A percentile compares a stretch with the other conserved stretches of the same genome.
phyloP scores from a whole-genome alignment of 208 protist genomes.

The Leishmania arabica region DNA sequence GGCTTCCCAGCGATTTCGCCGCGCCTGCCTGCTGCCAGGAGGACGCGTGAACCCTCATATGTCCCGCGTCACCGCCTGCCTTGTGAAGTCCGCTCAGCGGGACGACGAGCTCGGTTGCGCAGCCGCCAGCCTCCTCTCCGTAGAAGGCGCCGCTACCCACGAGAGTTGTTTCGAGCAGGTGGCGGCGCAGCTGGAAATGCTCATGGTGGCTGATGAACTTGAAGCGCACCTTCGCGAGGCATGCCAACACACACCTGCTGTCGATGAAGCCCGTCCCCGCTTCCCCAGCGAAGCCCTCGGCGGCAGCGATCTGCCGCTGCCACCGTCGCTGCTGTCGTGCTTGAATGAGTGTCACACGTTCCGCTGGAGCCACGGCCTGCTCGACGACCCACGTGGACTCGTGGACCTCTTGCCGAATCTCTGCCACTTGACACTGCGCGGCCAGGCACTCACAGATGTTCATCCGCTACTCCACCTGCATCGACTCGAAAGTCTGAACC shows the following conservation, averaged over 20 bases:
- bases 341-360: conserved; percentile 25
- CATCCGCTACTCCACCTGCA: conserved; percentile 47
- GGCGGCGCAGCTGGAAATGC: conserved; percentile 15
- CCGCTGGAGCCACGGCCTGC: conserved; percentile 37
- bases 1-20: conserved; percentile 22
- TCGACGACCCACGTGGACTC: conserved; percentile 23
- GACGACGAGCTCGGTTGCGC: conserved; percentile 6
- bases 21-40: conserved; percentile 19
- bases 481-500: conserved; percentile 61
- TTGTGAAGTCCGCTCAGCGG: conserved; percentile 25
- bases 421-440: conserved; percentile 45
- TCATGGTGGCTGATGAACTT: neutral
- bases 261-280: neutral
- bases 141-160: conserved; percentile 25
- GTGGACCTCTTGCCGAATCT: conserved; percentile 30
- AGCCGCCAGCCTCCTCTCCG: conserved; percentile 21
- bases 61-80: neutral
- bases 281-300: neutral
- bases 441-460: conserved; percentile 62
- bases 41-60: conserved; percentile 2
- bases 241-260: neutral
- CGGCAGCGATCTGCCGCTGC: neutral
- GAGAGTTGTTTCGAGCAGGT: conserved; percentile 29
- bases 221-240: conserved; percentile 2
- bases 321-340: neutral